Evolutionary conservation across 371 early-diverging fungal genomes (phyloP), one percentile per base, ranked within the genome.

Genomic region (Massospora cicadina): DNA sequence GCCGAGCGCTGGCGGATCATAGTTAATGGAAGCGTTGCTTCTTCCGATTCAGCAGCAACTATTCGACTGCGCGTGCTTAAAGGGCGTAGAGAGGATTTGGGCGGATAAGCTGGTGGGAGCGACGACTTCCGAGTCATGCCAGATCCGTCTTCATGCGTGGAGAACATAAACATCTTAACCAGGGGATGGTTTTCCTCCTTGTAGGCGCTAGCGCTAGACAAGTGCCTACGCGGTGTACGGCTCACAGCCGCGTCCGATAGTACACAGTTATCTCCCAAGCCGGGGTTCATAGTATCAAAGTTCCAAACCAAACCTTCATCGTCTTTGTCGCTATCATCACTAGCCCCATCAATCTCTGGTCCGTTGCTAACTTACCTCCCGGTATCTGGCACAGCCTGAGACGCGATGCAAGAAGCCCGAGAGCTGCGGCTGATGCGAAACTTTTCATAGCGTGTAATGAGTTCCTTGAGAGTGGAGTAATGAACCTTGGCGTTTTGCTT

Each of bases 371-470:
- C 13, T n/a, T 60, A 60, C 60, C 30, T 30, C 7, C 7, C 28
- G 13, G 25, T 30, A 26, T 60, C 30, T 24, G 60, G 60, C 13
- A 60, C 7, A 54, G 25, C 55, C 7, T 3, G n/a, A 43, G 33
- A 33, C 12, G 33, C 23, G 3, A 63, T 63, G 7, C 23, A 25
- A 21, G 58, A 56, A 2, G 57, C 57, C 33, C 65, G 30, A 1
- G 65, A 32, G 23, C 23, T 56, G n/a, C 58, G 23, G n/a, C 58
- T 66, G 27, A 66, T 65, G 64, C 76, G 77, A 74, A 75, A 77
- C 28, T 60, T 66, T 7, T 79, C 77, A 64, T 75, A 76, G 3
- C 72, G 67, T 0, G 67, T 61, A 56, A 79, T 75, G 5, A 79
- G 54, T 13, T 79, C 76, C 21, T 69, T 68, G 26, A 79, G 63